A percentile compares a stretch with the other conserved stretches of the same genome.
Evolutionary conservation across 441 rosid species (phyloP).

Genomic region (Viola pubescens): DNA sequence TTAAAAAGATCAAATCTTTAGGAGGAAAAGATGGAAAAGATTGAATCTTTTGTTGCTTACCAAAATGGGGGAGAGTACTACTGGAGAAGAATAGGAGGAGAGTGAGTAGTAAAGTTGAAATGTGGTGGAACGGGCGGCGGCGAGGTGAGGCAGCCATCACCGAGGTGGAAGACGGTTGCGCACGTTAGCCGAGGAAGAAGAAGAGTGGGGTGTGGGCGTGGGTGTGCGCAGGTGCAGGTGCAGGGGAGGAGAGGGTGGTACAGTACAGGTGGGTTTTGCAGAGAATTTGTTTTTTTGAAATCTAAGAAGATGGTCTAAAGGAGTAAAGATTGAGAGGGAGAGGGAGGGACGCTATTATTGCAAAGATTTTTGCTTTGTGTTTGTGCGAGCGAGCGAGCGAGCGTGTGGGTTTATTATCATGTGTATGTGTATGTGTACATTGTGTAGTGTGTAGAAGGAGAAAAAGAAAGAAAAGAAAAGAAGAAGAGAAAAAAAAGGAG

Average conservation of each 20-base stretch:
- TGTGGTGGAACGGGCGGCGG: slow-evolving; percentile 26
- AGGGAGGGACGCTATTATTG: slow-evolving; percentile 5
- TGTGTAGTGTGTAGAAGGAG: background rate
- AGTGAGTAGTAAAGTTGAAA: slow-evolving; percentile 34
- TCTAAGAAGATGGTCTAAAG: slow-evolving; percentile 1
- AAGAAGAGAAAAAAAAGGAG: background rate
- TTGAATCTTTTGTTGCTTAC: slow-evolving; percentile 16
- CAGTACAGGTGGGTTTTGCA: background rate
- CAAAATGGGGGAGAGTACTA: slow-evolving; percentile 26
- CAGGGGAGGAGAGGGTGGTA: background rate
- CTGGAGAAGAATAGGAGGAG: slow-evolving; percentile 42
- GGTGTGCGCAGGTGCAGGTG: background rate
- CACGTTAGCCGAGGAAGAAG: slow-evolving; percentile 2
- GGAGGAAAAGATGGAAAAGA: background rate
- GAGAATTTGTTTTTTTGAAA: background rate
- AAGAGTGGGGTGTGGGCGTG: slow-evolving; percentile 1
- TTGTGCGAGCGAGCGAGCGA: slow-evolving; percentile 5
- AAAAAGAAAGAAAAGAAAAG: no score
- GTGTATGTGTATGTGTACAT: background rate
- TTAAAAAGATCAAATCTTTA: background rate
- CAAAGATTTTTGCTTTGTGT: background rate
- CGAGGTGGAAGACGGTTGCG: slow-evolving; percentile 18
- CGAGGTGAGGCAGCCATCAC: slow-evolving; percentile 39
- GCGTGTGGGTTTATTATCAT: background rate
- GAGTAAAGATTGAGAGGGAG: slow-evolving; percentile 5